Conservation (phyloP, 73 alveolate species). For the Paramecium tetraurelia region DNA sequence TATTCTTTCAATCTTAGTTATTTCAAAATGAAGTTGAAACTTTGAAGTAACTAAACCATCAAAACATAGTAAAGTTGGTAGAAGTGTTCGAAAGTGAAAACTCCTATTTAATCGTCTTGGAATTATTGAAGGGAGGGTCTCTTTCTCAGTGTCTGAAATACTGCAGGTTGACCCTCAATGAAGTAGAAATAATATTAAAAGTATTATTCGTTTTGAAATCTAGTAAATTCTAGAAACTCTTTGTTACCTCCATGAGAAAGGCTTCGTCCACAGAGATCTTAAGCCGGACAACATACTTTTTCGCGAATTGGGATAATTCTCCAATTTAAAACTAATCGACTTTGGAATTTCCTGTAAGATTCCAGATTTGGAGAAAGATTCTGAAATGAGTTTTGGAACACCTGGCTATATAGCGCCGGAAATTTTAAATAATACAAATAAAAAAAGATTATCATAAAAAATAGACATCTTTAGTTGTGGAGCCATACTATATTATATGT, state of each 20-base stretch:
- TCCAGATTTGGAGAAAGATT: background rate
- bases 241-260: constrained; percentile 74
- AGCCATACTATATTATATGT: background rate
- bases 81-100: background rate
- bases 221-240: constrained; percentile 79
- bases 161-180: background rate
- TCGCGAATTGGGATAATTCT: constrained; percentile 56
- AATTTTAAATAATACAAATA: background rate
- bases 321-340: constrained; percentile 80
- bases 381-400: constrained; percentile 64
- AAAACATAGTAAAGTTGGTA: background rate
- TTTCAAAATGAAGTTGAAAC: background rate
- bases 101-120: background rate
- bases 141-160: background rate
- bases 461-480: background rate
- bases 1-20: background rate
- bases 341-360: constrained; percentile 76
- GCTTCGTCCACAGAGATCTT: constrained; percentile 87
- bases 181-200: background rate
- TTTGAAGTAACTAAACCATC: background rate
- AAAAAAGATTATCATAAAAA: background rate
- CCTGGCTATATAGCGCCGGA: constrained; percentile 84
- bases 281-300: constrained; percentile 92
- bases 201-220: background rate
- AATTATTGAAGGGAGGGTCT: background rate